phyloP scores from a whole-genome alignment of 23 red algal species.

The Gracilaria caudata region DNA sequence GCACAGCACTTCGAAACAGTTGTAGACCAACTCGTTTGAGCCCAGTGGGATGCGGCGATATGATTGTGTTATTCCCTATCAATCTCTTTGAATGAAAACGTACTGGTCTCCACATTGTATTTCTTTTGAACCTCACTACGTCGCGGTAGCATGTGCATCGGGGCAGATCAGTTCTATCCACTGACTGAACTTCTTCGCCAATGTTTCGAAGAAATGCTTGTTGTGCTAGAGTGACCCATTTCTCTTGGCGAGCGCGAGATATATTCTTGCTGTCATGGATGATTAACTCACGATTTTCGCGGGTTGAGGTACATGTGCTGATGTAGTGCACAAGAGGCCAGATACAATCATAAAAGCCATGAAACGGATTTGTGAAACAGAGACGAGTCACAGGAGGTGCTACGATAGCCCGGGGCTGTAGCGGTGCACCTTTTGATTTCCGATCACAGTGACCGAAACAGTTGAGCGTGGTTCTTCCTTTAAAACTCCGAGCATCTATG shows the following conservation, averaged over 20 bases:
- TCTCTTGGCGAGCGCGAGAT: not conserved
- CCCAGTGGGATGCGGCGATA: conserved; percentile 36
- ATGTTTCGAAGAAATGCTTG: conserved; percentile 19
- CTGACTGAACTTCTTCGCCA: not conserved
- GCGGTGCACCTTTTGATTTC: not conserved
- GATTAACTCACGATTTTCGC: not conserved
- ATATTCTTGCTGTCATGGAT: conserved; percentile 17
- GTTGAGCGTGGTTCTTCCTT: conserved; percentile 11
- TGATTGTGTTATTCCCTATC: not conserved
- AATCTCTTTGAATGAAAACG: conserved; percentile 13
- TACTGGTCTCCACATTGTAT: conserved; percentile 43
- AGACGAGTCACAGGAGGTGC: conserved; percentile 23
- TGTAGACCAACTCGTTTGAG: conserved; percentile 25
- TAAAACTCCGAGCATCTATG: conserved; percentile 9
- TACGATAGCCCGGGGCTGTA: not conserved
- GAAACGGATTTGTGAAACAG: conserved; percentile 43
- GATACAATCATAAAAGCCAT: conserved; percentile 58
- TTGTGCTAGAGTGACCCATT: conserved; percentile 38
- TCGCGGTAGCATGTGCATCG: conserved; percentile 26
- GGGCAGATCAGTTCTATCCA: conserved; percentile 9
- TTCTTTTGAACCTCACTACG: conserved; percentile 35
- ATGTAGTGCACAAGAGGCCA: conserved; percentile 55
- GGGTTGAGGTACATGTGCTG: not conserved
- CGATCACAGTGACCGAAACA: conserved; percentile 28
- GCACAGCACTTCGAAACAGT: conserved; percentile 21